phyloP scores from a whole-genome alignment of 768 basidiomycete species.

The Amanita fuliginea region DNA sequence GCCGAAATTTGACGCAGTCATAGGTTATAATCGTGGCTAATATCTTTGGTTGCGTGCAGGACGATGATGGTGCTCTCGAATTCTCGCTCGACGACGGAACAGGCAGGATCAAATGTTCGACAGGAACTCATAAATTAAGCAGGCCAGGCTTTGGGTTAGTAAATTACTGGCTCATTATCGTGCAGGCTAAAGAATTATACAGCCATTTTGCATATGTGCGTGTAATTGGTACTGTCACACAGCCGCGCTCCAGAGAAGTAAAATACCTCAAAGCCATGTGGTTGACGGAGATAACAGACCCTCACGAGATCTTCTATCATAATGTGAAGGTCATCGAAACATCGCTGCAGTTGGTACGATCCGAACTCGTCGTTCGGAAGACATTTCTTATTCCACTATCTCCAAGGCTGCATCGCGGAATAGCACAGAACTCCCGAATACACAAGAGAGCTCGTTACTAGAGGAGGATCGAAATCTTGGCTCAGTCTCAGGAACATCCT shows the following conservation, averaged over 20 bases:
- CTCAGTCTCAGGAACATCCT: not conserved
- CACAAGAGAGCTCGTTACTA: not conserved
- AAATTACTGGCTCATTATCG: not conserved
- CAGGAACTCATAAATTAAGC: not conserved
- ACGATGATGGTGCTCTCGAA: not conserved
- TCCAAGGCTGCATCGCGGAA: not conserved
- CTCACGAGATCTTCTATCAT: constrained; percentile 20
- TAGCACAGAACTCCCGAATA: not conserved
- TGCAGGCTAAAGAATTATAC: not conserved
- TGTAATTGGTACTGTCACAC: constrained; percentile 15
- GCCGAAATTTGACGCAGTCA: not conserved
- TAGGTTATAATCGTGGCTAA: constrained; percentile 2
- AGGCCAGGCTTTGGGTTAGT: constrained; percentile 9
- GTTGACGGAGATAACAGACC: constrained; percentile 10
- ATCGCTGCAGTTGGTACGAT: constrained; percentile 13
- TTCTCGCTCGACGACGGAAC: constrained; percentile 20
- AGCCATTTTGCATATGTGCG: constrained; percentile 11
- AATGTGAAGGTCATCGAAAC: constrained; percentile 13
- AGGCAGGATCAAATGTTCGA: constrained; percentile 14
- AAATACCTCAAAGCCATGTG: constrained; percentile 14
- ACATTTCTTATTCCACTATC: not conserved
- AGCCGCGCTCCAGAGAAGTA: constrained; percentile 6
- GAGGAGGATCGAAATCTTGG: not conserved
- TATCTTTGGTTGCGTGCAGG: not conserved
- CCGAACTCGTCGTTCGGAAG: not conserved